Evolutionary conservation across 2,329 filamentous ascomycete species (phyloP).

Genomic region (Paradendryphiella salina): DNA sequence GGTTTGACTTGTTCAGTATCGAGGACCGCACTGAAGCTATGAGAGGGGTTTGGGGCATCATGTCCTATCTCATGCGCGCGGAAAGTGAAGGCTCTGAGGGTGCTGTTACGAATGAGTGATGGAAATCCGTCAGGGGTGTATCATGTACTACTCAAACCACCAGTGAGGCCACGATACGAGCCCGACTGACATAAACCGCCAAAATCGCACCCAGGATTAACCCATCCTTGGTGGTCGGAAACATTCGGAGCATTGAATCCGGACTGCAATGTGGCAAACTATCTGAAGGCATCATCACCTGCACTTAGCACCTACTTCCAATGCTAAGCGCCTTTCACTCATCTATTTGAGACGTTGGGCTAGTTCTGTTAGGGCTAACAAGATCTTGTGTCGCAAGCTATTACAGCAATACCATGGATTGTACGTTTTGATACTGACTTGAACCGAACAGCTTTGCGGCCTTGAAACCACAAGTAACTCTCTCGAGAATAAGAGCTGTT

Average conservation of each 20-base stretch:
- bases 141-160: neutral
- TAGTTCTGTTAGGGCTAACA: neutral
- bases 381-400: neutral
- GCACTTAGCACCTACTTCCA: neutral
- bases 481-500: neutral
- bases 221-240: neutral
- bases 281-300: neutral
- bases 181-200: neutral
- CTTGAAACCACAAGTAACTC: neutral
- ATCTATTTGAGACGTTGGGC: conserved; percentile 6
- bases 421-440: neutral
- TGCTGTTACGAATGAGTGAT: conserved; percentile 10
- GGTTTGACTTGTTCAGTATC: conserved; percentile 62
- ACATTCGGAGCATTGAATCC: neutral
- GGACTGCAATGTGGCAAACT: conserved; percentile 2
- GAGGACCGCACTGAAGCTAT: conserved; percentile 61
- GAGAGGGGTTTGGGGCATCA: conserved; percentile 60
- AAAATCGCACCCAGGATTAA: neutral
- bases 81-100: conserved; percentile 8
- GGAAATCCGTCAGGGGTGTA: neutral
- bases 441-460: neutral
- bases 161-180: neutral
- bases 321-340: neutral
- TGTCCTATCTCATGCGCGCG: conserved; percentile 55
- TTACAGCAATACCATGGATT: neutral